Conservation (phyloP, 225 moss, liverwort and hornwort species). For the Rhytidiadelphus loreus region DNA sequence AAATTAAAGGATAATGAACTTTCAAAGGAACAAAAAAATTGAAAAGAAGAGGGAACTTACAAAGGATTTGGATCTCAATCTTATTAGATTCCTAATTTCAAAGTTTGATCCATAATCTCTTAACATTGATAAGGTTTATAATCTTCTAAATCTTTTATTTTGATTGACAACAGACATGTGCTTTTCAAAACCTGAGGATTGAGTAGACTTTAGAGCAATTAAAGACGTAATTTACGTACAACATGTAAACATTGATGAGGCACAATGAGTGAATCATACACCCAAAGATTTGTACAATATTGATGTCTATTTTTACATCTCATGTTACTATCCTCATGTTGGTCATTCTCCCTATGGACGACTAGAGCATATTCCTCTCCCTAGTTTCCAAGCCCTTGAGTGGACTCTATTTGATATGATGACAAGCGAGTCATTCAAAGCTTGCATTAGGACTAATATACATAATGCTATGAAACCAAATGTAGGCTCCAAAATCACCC, state of each 20-base stretch:
- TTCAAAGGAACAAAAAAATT: too few relatives aligned
- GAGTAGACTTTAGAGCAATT: background rate
- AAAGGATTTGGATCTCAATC: too few relatives aligned
- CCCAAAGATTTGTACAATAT: background rate
- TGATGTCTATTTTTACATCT: background rate
- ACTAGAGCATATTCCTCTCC: background rate
- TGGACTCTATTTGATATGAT: background rate
- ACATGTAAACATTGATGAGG: background rate
- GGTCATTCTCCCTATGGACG: background rate
- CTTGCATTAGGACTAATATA: background rate
- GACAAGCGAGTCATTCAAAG: background rate
- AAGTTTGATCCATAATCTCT: too few relatives aligned
- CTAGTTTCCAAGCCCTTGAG: background rate
- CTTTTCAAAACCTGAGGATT: background rate
- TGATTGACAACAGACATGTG: background rate
- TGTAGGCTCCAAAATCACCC: background rate
- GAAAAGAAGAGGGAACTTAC: too few relatives aligned
- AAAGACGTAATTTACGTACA: background rate
- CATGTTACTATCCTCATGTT: background rate
- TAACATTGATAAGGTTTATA: too few relatives aligned
- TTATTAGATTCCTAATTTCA: too few relatives aligned
- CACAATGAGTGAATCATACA: rapidly evolving
- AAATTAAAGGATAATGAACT: too few relatives aligned
- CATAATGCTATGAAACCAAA: rapidly evolving
- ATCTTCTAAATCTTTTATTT: background rate